Evolutionary conservation across 2,329 filamentous ascomycete species (phyloP).

Genomic region (Oidium heveae): DNA sequence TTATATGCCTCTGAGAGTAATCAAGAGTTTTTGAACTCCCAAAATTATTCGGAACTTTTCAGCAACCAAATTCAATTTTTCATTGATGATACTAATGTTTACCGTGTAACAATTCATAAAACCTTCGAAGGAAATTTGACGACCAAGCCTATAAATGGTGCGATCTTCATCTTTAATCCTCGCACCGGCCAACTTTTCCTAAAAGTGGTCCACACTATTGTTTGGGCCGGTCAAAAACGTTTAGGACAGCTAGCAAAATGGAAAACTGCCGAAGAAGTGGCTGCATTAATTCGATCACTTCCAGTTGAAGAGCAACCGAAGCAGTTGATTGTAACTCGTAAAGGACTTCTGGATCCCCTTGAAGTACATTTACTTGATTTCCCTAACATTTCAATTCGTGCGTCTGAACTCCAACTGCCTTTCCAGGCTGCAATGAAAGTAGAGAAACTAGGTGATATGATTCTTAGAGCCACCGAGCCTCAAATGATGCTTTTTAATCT

Average conservation of each 20-base stretch:
- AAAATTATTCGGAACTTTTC: slow-evolving; percentile 97
- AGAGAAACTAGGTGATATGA: slow-evolving; percentile 98
- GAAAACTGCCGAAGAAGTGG: slow-evolving; percentile 99
- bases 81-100: slow-evolving; percentile 97
- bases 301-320: slow-evolving; percentile 97
- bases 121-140: slow-evolving; percentile 98
- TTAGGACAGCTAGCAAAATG: slow-evolving; percentile 93
- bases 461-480: slow-evolving; percentile 87
- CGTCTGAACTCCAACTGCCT: slow-evolving; percentile 83
- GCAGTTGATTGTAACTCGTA: slow-evolving; percentile 92
- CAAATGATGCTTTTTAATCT: slow-evolving; percentile 99
- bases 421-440: slow-evolving; percentile 99
- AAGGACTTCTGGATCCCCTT: slow-evolving; percentile 86
- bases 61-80: slow-evolving; percentile 98
- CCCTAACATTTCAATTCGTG: slow-evolving; percentile 95
- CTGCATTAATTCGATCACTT: slow-evolving; percentile 79
- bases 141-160: slow-evolving; percentile 96
- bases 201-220: slow-evolving; percentile 98
- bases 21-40: slow-evolving; percentile 96
- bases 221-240: slow-evolving; percentile 98
- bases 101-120: slow-evolving; percentile 98
- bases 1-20: slow-evolving; percentile 96
- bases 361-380: slow-evolving; percentile 96
- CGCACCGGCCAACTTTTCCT: slow-evolving; percentile 90
- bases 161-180: slow-evolving; percentile 99